Conservation (phyloP, 2,329 filamentous ascomycete genomes). For the Ophiosphaerella herpotricha region DNA sequence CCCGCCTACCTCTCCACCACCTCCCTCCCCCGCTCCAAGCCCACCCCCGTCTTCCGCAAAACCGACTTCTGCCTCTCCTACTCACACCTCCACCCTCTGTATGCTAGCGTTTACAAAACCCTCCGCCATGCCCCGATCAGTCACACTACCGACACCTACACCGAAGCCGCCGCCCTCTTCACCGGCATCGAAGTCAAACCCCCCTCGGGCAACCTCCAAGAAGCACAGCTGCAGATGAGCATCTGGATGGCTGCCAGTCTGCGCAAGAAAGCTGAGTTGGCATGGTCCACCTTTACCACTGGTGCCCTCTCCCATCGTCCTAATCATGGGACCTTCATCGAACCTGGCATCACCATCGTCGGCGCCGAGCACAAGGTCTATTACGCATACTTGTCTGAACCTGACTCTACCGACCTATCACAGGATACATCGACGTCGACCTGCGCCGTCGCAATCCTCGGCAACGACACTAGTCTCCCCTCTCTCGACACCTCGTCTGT, state of each 20-base stretch:
- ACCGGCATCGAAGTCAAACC: constrained; percentile 19
- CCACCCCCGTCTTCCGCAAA: constrained; percentile 11
- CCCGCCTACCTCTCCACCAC: constrained; percentile 13
- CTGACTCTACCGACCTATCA: neutral
- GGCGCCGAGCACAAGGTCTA: constrained; percentile 18
- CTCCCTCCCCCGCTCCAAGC: constrained; percentile 6
- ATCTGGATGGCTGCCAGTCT: constrained; percentile 22
- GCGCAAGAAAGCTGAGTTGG: constrained; percentile 17
- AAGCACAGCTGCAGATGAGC: constrained; percentile 20
- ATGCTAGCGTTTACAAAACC: constrained; percentile 10
- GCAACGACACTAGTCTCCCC: constrained; percentile 12
- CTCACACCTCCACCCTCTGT: constrained; percentile 13
- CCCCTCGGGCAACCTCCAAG: constrained; percentile 13
- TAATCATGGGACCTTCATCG: constrained; percentile 4
- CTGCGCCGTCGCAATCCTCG: constrained; percentile 13
- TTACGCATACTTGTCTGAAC: constrained; percentile 9
- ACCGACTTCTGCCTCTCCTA: constrained; percentile 2
- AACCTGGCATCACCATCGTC: constrained; percentile 18
- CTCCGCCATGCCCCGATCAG: constrained; percentile 1
- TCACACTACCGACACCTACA: constrained; percentile 15
- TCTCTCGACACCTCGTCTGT: constrained; percentile 14
- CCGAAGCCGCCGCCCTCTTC: constrained; percentile 7
- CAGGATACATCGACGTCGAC: constrained; percentile 1
- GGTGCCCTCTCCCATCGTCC: neutral
- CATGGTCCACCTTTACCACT: constrained; percentile 5